phyloP scores from a whole-genome alignment of 2,329 filamentous ascomycete species.

The Rhynchosporium graminicola region DNA sequence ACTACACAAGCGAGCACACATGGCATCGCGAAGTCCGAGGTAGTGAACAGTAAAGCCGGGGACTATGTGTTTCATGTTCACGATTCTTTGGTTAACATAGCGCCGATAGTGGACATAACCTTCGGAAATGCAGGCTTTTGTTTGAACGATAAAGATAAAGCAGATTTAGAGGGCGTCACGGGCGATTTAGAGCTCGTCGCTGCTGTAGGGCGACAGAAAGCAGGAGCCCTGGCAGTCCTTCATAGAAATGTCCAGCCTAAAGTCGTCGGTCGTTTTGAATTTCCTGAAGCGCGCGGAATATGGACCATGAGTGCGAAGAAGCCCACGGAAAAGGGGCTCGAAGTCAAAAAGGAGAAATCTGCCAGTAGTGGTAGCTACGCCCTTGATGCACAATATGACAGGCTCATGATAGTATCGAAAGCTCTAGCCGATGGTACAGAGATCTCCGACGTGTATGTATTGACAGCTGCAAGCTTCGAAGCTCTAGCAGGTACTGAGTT shows the following conservation, averaged over 20 bases:
- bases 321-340: slow-evolving; percentile 61
- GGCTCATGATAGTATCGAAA: slow-evolving; percentile 82
- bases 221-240: slow-evolving; percentile 72
- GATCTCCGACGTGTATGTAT: slow-evolving; percentile 74
- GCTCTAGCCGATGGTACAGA: slow-evolving; percentile 63
- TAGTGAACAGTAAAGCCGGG: slow-evolving; percentile 52
- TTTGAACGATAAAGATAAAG: slow-evolving; percentile 48
- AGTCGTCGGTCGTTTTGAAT: slow-evolving; percentile 67
- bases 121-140: slow-evolving; percentile 59
- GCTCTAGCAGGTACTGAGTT: slow-evolving; percentile 84
- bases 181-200: slow-evolving; percentile 61
- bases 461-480: slow-evolving; percentile 74
- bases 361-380: slow-evolving; percentile 54
- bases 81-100: slow-evolving; percentile 75
- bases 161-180: slow-evolving; percentile 49
- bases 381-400: slow-evolving; percentile 65
- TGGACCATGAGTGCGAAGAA: slow-evolving; percentile 79
- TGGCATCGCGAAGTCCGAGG: slow-evolving; percentile 41
- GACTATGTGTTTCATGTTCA: slow-evolving; percentile 75
- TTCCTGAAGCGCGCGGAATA: slow-evolving; percentile 71
- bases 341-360: slow-evolving; percentile 49
- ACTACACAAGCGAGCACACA: slow-evolving; percentile 42
- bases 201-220: slow-evolving; percentile 63
- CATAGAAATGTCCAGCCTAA: slow-evolving; percentile 76
- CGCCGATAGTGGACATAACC: slow-evolving; percentile 74